Conservation (phyloP, 768 basidiomycete genomes). For the Dendrothele bispora region DNA sequence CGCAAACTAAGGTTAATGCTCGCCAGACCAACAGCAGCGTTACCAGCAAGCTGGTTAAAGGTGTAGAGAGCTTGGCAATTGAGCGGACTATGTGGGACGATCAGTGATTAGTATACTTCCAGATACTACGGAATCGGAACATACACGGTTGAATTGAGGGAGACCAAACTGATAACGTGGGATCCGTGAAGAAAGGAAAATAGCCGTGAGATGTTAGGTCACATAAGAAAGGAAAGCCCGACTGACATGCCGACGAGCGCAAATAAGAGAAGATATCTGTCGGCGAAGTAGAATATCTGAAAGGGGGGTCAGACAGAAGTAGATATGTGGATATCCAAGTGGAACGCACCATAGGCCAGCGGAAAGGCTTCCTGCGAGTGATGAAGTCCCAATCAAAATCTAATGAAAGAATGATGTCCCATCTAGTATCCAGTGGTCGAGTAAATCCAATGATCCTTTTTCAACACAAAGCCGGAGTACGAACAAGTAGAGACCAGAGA, state of each 20-base stretch:
- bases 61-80: conserved; percentile 71
- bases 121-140: conserved; percentile 9
- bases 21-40: conserved; percentile 66
- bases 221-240: conserved; percentile 3
- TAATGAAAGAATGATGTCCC: conserved; percentile 66
- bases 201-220: conserved; percentile 8
- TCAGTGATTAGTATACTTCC: conserved; percentile 1
- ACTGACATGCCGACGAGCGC: conserved; percentile 71
- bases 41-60: conserved; percentile 64
- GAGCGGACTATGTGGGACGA: conserved; percentile 35
- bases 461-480: too few relatives aligned
- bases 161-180: conserved; percentile 41
- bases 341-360: conserved; percentile 62
- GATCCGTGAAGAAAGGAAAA: conserved; percentile 5
- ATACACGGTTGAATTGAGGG: conserved; percentile 56
- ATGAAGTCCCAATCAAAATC: conserved; percentile 66
- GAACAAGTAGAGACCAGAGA: conserved; percentile 62
- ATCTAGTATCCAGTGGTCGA: conserved; percentile 37
- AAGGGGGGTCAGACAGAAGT: background rate
- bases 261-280: conserved; percentile 64
- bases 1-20: conserved; percentile 70
- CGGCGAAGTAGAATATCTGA: conserved; percentile 69
- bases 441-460: too few relatives aligned
- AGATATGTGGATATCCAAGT: background rate
- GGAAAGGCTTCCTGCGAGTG: conserved; percentile 54